Evolutionary conservation across 2,329 filamentous ascomycete genomes (phyloP).

Genomic region (Chaetomium globosum): DNA sequence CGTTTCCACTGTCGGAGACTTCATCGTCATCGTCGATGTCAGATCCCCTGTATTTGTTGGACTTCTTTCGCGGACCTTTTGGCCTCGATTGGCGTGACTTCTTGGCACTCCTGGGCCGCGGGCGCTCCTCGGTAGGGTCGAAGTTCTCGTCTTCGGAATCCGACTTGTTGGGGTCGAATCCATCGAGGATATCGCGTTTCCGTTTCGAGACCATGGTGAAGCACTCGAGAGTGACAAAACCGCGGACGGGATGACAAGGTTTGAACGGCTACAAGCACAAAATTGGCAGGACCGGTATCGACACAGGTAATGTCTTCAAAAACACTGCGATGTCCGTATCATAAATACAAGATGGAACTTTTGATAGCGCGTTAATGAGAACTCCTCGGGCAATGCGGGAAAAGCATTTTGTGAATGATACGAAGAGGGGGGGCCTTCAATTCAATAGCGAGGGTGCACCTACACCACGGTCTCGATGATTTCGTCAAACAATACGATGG

Average conservation of each 20-base stretch:
- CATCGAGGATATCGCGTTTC: conserved; percentile 58
- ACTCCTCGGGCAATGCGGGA: background rate
- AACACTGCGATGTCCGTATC: conserved; percentile 3
- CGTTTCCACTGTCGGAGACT: conserved; percentile 56
- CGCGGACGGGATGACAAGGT: background rate
- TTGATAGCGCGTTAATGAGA: conserved; percentile 3
- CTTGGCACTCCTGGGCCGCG: conserved; percentile 45
- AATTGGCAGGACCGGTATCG: background rate
- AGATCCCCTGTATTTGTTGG: conserved; percentile 57
- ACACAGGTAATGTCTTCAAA: conserved; percentile 8
- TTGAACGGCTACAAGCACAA: conserved; percentile 11
- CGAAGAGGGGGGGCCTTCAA: no score
- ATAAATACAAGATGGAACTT: background rate
- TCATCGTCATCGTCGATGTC: conserved; percentile 65
- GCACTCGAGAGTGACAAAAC: background rate
- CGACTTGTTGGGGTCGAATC: conserved; percentile 68
- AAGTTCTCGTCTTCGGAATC: conserved; percentile 69
- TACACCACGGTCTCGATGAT: conserved; percentile 14
- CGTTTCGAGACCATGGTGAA: conserved; percentile 53
- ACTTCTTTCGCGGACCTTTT: conserved; percentile 43
- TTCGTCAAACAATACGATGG: background rate
- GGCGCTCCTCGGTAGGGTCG: conserved; percentile 54
- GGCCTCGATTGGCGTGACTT: conserved; percentile 43
- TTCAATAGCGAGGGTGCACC: conserved; percentile 8
- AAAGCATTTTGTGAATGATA: background rate